These are phyloP conservation scores for Boletus subcaerulescens DNA, from an alignment of 768 basidiomycete genomes.

Conservation along the genomic window DNA sequence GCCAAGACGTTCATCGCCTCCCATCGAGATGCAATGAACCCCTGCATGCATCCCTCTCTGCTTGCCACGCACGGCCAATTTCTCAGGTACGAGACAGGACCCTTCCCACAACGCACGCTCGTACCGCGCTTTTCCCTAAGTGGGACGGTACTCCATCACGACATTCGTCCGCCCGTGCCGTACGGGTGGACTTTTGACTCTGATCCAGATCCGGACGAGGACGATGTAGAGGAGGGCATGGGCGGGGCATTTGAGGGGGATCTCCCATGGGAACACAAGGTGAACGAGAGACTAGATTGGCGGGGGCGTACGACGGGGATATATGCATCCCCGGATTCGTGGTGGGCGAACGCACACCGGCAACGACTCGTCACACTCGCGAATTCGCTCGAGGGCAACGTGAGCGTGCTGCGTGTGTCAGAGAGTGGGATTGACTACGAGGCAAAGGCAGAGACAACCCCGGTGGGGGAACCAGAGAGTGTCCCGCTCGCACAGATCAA, in stretches of 20 bases:
- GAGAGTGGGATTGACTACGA: slow-evolving; percentile 11
- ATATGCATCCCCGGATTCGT: slow-evolving; percentile 31
- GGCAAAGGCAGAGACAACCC: slow-evolving; percentile 24
- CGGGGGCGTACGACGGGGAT: slow-evolving; percentile 73
- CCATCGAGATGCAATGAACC: slow-evolving; percentile 36
- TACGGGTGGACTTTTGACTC: slow-evolving; percentile 48
- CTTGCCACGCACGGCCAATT: slow-evolving; percentile 49
- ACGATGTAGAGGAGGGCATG: too few species aligned
- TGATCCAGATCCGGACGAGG: neutral
- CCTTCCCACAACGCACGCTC: slow-evolving; percentile 39
- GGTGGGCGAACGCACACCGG: slow-evolving; percentile 53
- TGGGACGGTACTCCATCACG: slow-evolving; percentile 49
- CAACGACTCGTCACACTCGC: slow-evolving; percentile 43
- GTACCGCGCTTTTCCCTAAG: slow-evolving; percentile 55
- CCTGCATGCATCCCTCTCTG: slow-evolving; percentile 36
- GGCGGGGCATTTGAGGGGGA: slow-evolving; percentile 40
- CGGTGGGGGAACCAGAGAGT: slow-evolving; percentile 33
- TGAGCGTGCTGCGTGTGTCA: slow-evolving; percentile 34
- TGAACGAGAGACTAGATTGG: slow-evolving; percentile 64
- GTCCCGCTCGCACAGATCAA: slow-evolving; percentile 43
- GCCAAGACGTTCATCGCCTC: slow-evolving; percentile 31
- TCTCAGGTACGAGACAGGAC: slow-evolving; percentile 46
- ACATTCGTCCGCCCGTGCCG: slow-evolving; percentile 49
- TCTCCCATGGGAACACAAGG: slow-evolving; percentile 62
- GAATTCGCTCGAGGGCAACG: slow-evolving; percentile 41